Conservation (phyloP, 208 protist genomes). For the Trichomonas vaginalis region DNA sequence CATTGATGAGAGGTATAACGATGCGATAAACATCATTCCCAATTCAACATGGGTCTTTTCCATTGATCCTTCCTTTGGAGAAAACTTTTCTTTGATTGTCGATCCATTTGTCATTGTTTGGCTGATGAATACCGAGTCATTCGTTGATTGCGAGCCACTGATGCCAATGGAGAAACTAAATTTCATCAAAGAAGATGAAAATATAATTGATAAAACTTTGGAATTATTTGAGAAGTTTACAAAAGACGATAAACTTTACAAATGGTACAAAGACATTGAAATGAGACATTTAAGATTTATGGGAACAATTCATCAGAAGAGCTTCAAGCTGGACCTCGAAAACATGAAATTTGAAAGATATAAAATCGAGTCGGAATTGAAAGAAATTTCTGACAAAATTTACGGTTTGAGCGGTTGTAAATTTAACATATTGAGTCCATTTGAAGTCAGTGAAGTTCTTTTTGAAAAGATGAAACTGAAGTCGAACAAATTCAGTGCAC, state of each 20-base stretch:
- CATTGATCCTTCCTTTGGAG: neutral
- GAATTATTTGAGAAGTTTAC: neutral
- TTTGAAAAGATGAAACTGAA: neutral
- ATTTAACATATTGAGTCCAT: neutral
- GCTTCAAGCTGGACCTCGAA: neutral
- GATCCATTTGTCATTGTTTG: neutral
- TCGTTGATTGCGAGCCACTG: neutral
- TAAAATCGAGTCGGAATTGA: neutral
- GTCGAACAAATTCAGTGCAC: neutral
- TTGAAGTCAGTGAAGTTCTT: neutral
- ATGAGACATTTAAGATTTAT: neutral
- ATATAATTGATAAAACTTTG: neutral
- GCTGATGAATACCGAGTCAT: neutral
- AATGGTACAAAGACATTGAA: neutral
- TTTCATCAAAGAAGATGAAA: neutral
- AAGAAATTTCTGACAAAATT: neutral
- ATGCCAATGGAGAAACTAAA: neutral
- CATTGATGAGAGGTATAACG: too few species aligned
- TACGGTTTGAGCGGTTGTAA: neutral
- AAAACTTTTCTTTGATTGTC: neutral
- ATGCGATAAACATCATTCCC: neutral
- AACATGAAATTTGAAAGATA: neutral
- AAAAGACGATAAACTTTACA: neutral
- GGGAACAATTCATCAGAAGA: neutral
- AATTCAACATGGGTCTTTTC: neutral